phyloP scores from a whole-genome alignment of 805 yeast species.

The Wickerhamiella azyma region DNA sequence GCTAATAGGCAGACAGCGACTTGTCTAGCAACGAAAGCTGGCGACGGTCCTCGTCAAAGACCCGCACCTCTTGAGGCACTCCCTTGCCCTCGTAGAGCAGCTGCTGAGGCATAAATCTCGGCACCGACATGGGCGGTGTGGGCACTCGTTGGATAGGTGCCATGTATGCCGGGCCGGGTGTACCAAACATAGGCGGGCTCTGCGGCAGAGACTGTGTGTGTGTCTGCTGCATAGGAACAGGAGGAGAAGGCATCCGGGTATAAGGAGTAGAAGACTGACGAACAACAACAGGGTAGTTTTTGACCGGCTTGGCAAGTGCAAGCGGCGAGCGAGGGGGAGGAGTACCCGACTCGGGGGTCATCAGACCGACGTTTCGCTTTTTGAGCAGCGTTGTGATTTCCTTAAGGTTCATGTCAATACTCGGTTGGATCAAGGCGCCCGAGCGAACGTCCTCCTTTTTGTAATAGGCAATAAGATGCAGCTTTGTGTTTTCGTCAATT shows the following conservation, averaged over 20 bases:
- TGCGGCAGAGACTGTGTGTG: not conserved
- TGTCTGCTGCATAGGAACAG: not conserved
- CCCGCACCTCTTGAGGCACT: not conserved
- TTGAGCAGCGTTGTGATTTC: constrained; percentile 15
- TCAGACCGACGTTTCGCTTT: not conserved
- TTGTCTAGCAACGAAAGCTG: constrained; percentile 10
- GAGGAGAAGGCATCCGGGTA: not conserved
- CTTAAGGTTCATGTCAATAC: constrained; percentile 31
- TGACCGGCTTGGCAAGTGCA: not conserved
- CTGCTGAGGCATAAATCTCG: not conserved
- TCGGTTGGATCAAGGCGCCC: constrained; percentile 30
- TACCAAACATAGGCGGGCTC: not conserved
- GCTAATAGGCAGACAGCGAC: constrained; percentile 3
- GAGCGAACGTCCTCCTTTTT: constrained; percentile 21
- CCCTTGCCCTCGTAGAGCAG: not conserved
- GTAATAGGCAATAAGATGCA: constrained; percentile 49
- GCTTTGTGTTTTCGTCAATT: constrained; percentile 37
- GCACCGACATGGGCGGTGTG: not conserved
- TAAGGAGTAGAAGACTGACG: not conserved
- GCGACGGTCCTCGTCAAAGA: constrained; percentile 10
- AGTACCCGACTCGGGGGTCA: constrained; percentile 2
- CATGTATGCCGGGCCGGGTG: not conserved
- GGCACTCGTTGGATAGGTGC: not conserved
- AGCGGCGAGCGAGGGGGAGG: constrained; percentile 8
- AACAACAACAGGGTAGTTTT: not conserved